phyloP scores from a whole-genome alignment of 2,329 filamentous ascomycete genomes.

The Fusarium domesticum region DNA sequence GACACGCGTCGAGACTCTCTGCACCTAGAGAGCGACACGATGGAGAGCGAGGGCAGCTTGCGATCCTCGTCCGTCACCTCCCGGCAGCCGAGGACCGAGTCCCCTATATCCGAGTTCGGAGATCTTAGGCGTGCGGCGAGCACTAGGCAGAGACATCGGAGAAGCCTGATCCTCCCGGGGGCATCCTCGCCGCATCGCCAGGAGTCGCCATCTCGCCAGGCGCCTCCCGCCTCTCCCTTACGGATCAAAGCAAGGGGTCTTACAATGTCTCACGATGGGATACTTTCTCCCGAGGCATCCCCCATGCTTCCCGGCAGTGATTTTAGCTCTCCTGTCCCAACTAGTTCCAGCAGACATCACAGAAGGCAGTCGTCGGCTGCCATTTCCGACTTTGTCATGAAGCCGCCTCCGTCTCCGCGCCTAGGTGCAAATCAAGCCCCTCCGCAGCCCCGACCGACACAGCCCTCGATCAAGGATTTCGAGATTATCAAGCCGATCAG shows the following conservation, averaged over 20 bases:
- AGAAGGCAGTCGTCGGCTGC: constrained; percentile 88
- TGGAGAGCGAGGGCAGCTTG: constrained; percentile 84
- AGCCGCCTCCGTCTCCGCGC: constrained; percentile 77
- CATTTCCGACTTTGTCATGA: constrained; percentile 65
- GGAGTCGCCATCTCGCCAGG: constrained; percentile 78
- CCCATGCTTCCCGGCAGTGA: constrained; percentile 82
- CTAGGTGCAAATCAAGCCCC: constrained; percentile 72
- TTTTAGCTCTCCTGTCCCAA: constrained; percentile 66
- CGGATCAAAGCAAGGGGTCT: constrained; percentile 77
- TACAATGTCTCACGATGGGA: constrained; percentile 57
- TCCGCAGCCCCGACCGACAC: constrained; percentile 81
- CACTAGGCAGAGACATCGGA: constrained; percentile 77
- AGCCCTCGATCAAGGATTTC: constrained; percentile 97
- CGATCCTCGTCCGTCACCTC: constrained; percentile 75
- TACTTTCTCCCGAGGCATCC: constrained; percentile 84
- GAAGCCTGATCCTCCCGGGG: constrained; percentile 79
- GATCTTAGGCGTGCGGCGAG: constrained; percentile 72
- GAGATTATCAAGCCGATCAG: constrained; percentile 99
- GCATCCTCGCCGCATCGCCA: constrained; percentile 78
- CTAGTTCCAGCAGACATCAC: constrained; percentile 63
- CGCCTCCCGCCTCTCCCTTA: constrained; percentile 81
- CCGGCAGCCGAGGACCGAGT: constrained; percentile 71
- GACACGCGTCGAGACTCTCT: constrained; percentile 74
- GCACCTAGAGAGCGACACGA: constrained; percentile 77
- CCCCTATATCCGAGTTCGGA: constrained; percentile 83